Evolutionary conservation across 169 alveolate species (phyloP).

Genomic region (Eimeria acervulina): DNA sequence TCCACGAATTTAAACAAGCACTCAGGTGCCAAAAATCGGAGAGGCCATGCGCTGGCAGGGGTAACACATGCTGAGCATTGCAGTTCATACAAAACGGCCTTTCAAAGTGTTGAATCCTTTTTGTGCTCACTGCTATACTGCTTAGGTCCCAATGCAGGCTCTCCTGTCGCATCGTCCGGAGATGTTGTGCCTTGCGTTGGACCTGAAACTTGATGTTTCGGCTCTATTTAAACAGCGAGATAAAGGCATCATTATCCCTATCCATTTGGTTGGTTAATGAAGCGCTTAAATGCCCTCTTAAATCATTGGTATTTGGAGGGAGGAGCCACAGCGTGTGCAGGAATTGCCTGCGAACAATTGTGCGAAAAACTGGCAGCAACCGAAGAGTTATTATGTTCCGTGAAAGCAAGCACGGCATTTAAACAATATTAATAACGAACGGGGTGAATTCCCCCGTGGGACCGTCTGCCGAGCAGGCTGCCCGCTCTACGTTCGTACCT

Average conservation of each 20-base stretch:
- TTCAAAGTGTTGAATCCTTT: no score
- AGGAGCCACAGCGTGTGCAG: background rate
- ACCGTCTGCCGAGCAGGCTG: background rate
- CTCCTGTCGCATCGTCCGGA: background rate
- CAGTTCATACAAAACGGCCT: no score
- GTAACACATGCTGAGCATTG: no score
- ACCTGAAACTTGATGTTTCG: background rate
- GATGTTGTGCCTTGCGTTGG: background rate
- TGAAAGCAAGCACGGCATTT: background rate
- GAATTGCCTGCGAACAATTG: no score
- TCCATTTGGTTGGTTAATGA: background rate
- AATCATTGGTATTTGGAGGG: background rate
- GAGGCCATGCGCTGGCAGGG: no score
- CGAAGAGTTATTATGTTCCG: background rate
- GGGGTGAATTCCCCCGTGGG: background rate
- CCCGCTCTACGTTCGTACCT: background rate
- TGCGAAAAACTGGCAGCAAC: background rate
- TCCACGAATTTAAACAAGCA: no score
- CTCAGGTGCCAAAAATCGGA: no score
- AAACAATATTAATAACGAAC: background rate
- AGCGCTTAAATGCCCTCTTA: background rate
- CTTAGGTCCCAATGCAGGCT: no score
- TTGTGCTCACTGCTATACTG: no score
- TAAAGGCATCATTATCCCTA: background rate
- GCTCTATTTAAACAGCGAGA: background rate